Percentiles rank a stretch among this genome's conserved stretches.
phyloP scores from a whole-genome alignment of 2,329 filamentous ascomycete genomes.

The Ophiocordyceps camponoti-leonardi region DNA sequence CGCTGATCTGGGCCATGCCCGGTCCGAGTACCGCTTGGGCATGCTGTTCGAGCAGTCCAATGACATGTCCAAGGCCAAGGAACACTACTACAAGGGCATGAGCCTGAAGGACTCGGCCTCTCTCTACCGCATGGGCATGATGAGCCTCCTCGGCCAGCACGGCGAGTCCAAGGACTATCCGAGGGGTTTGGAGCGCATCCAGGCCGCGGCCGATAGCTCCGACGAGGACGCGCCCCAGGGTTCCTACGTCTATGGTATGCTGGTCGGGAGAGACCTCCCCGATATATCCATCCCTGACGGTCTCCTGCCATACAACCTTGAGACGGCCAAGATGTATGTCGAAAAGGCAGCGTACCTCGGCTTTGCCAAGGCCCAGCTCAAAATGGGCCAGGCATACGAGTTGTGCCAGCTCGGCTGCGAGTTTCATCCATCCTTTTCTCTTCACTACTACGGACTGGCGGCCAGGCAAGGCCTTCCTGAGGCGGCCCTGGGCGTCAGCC shows the following conservation, averaged over 20 bases:
- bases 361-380: conserved; percentile 89
- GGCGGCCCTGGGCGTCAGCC: conserved; percentile 88
- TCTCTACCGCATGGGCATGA: conserved; percentile 81
- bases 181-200: conserved; percentile 66
- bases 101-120: conserved; percentile 74
- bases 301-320: conserved; percentile 54
- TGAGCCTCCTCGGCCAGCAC: conserved; percentile 88
- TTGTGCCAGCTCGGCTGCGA: conserved; percentile 86
- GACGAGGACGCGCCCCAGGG: conserved; percentile 96
- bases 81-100: conserved; percentile 75
- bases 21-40: conserved; percentile 91
- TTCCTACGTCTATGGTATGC: conserved; percentile 90
- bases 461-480: conserved; percentile 85
- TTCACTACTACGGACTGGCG: conserved; percentile 92
- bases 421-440: conserved; percentile 78
- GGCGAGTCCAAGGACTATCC: conserved; percentile 70
- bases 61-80: conserved; percentile 76
- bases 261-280: conserved; percentile 77
- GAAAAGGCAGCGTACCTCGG: conserved; percentile 93
- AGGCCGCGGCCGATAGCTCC: conserved; percentile 64
- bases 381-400: conserved; percentile 94
- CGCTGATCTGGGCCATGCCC: conserved; percentile 69
- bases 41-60: conserved; percentile 97
- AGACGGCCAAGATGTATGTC: conserved; percentile 67
- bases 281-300: conserved; percentile 65